Base-by-base conservation (phyloP, 2,329 filamentous ascomycete species). In the Aspergillus texensis region DNA sequence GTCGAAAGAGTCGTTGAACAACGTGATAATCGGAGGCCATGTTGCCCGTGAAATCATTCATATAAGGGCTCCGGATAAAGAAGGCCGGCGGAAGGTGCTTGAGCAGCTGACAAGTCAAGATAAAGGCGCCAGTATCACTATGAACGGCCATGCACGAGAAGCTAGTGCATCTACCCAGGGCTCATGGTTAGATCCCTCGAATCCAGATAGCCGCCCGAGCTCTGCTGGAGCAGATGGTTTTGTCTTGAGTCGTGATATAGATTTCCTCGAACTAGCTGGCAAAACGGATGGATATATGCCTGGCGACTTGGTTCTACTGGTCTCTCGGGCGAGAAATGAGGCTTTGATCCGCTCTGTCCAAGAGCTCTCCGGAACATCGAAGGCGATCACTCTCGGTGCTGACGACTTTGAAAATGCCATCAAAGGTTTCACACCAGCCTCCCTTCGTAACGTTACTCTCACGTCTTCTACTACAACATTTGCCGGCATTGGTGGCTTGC, bases 231-330 rank as follows among this genome's bases (percentile, higher is more conserved):
- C 72, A 60, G 85, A 86, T 59, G 91, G 90, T 0, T 95, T 96
- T 71, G 79, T 89, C 1, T 81, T 97, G 6, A 91, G 93, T 62
- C 81, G 87, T 0, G 86, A 91, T 56, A 86, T 99, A 11, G 95
- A 99, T 75, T 92, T 98, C 62, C 86, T 98, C 10, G 94, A 98
- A 67, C 85, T 99, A 61, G 93, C 96, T 21, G 94, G 95, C 1
- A 90, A 94, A 70, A 98, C 94, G 0, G 95, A 99, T 74, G 95
- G 95, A 0, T 99, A 98, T 75, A 97, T 98, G 94, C 94, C 95
- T 0, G 95, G 94, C 4, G 95, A 99, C 76, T 84, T 99, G 43
- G 89, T 91, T 19, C 85, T 97, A 2, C 86, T 99, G 12, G 91
- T 96, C 21, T 90, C 92, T 12, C 87, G 95, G 63, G 94, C 95